phyloP scores from a whole-genome alignment of 805 yeast species.

The Metschnikowia lachancei region DNA sequence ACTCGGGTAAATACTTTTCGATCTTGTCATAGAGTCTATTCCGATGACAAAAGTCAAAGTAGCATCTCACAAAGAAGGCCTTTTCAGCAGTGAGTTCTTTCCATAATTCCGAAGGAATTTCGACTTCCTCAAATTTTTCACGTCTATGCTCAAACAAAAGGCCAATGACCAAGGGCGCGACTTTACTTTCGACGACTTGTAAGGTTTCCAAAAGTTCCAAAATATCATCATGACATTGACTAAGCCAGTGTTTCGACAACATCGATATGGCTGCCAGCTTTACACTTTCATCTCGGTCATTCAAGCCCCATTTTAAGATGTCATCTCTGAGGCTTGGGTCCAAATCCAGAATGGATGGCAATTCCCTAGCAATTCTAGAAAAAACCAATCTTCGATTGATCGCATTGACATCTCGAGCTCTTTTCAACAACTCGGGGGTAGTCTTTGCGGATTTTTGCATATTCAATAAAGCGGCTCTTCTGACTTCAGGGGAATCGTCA shows the following conservation, averaged over 20 bases:
- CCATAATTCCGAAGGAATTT: conserved; percentile 69
- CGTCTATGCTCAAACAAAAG: conserved; percentile 58
- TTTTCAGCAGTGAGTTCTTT: conserved; percentile 67
- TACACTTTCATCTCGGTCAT: conserved; percentile 79
- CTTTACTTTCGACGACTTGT: conserved; percentile 63
- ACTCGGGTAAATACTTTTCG: conserved; percentile 75
- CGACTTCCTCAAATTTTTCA: conserved; percentile 59
- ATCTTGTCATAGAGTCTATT: conserved; percentile 51
- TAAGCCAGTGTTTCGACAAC: conserved; percentile 72
- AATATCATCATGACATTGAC: conserved; percentile 63
- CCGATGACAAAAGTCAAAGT: conserved; percentile 60
- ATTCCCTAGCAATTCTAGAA: conserved; percentile 61
- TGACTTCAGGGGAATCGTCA: conserved; percentile 84
- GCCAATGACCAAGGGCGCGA: conserved; percentile 66
- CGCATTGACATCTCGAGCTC: conserved; percentile 78
- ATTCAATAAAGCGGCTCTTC: conserved; percentile 79
- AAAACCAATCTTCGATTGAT: conserved; percentile 72
- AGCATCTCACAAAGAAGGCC: conserved; percentile 67
- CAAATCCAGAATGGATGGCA: conserved; percentile 52
- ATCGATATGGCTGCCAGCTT: conserved; percentile 66
- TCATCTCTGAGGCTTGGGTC: conserved; percentile 59
- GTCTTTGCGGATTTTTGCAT: conserved; percentile 55
- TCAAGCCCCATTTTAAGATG: conserved; percentile 78
- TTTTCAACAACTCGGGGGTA: conserved; percentile 59
- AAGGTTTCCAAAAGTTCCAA: conserved; percentile 68